Conservation (phyloP, 73 alveolate genomes). For the Stentor roeselii region DNA sequence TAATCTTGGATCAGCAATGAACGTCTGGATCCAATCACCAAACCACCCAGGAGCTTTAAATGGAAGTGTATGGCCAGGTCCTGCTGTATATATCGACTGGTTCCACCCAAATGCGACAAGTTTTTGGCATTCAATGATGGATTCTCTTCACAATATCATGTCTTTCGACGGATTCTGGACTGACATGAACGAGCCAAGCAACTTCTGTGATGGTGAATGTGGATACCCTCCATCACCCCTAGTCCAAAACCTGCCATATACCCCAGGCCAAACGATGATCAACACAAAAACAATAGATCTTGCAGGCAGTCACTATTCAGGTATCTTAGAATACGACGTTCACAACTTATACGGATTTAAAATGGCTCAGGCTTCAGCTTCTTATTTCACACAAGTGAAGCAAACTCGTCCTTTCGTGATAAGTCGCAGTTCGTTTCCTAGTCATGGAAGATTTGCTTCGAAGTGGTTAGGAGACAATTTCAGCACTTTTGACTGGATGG, state of each 20-base stretch:
- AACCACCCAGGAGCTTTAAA: constrained; percentile 43
- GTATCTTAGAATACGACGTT: constrained; percentile 68
- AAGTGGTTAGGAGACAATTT: constrained; percentile 98
- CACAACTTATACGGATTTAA: constrained; percentile 75
- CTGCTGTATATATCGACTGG: constrained; percentile 87
- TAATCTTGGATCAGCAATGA: constrained; percentile 58
- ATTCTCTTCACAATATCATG: constrained; percentile 49
- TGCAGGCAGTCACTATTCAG: constrained; percentile 65
- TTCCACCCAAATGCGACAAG: constrained; percentile 68
- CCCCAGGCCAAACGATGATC: constrained; percentile 81
- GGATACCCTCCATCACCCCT: constrained; percentile 59
- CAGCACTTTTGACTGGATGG: constrained; percentile 70
- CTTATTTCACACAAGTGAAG: constrained; percentile 46
- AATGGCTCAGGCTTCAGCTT: constrained; percentile 74
- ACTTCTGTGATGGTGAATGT: constrained; percentile 61
- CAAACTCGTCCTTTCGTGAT: constrained; percentile 80
- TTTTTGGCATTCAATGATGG: constrained; percentile 63
- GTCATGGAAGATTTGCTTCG: constrained; percentile 91
- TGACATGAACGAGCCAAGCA: constrained; percentile 94
- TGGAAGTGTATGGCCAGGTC: constrained; percentile 97
- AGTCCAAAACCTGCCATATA: constrained; percentile 61
- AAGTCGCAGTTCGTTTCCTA: constrained; percentile 90
- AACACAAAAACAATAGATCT: not conserved
- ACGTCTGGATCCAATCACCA: constrained; percentile 78
- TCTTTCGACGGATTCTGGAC: constrained; percentile 94